Evolutionary conservation across 31 red algal genomes (phyloP), one percentile per base, ranked within the genome.

Genomic region (Bonnemaisonia californica): DNA sequence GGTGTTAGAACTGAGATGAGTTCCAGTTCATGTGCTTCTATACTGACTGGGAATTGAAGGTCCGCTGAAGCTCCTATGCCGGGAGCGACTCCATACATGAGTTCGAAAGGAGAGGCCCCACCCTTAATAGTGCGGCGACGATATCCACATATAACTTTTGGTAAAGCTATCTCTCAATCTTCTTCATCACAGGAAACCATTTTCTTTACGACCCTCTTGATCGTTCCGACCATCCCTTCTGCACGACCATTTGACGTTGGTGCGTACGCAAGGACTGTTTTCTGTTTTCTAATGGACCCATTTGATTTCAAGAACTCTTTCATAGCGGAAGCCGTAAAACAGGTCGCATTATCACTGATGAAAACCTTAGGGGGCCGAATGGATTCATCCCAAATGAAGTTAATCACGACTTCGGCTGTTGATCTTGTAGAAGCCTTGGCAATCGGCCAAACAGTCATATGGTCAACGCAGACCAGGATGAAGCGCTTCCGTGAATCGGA

Each of bases 141-240:
- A 26, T 76, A 76, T 51, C 71, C 71, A 45, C 56, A 76, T 8
- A 76, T 3, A 56, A 56, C 71, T 3, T 51, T 4, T 11, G 23
- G 3, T 7, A 56, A 8, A 26, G 12, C 41, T 42, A 11, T 8
- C 22, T 48, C 37, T 42, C 71, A 76, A 22, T 51, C 30, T 26
- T 24, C 9, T 12, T 11, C n/a, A n/a, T 48, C 22, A 33, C 4
- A 13, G 24, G 23, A 22, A 63, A 33, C 30, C 23, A 33, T 63
- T 22, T 63, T 0, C 28, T 41, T 71, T 12, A 31, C 21, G 9
- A 8, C 32, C 16, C 38, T 11, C 22, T 74, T 74, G 23, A 74
- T 45, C 3, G 16, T 74, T 7, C 70, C 70, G 21, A 74, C 39
- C 32, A 74, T 74, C 19, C 38, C 2, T 3, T 74, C 70, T 56